A percentile compares a stretch with the other conserved stretches of the same genome.
Conservation (phyloP, 2,329 filamentous ascomycete species). For the Curvularia lunata region DNA sequence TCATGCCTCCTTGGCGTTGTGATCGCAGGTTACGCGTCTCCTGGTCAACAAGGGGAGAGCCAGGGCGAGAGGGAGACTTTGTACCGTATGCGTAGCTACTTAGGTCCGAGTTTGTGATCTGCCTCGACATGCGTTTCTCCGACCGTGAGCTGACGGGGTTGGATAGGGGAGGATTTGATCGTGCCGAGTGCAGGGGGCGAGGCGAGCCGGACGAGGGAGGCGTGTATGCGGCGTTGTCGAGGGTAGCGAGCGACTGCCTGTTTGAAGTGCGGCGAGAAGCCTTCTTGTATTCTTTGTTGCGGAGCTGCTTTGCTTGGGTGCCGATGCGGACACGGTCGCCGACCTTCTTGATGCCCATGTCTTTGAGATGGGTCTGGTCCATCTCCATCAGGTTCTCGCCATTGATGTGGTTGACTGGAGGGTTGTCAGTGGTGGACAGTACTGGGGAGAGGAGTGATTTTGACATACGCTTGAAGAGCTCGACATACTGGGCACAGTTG, state of each 20-base stretch:
- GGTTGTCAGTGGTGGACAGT: slow-evolving; percentile 24
- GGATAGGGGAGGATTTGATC: slow-evolving; percentile 50
- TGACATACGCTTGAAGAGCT: slow-evolving; percentile 72
- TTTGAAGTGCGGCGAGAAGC: slow-evolving; percentile 71
- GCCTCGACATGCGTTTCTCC: slow-evolving; percentile 57
- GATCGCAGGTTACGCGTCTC: slow-evolving; percentile 59
- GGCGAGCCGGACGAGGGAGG: slow-evolving; percentile 70
- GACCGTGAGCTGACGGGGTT: slow-evolving; percentile 47
- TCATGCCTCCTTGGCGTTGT: slow-evolving; percentile 66
- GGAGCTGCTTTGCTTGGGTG: slow-evolving; percentile 57
- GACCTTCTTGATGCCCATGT: slow-evolving; percentile 98
- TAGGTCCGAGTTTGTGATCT: slow-evolving; percentile 52
- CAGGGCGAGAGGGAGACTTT: slow-evolving; percentile 70
- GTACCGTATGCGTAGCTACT: slow-evolving; percentile 53
- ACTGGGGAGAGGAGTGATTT: not conserved
- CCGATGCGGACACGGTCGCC: slow-evolving; percentile 89
- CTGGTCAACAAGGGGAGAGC: slow-evolving; percentile 71
- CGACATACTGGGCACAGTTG: slow-evolving; percentile 92
- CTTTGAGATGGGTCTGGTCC: slow-evolving; percentile 93
- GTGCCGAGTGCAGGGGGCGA: slow-evolving; percentile 64
- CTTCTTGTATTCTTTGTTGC: slow-evolving; percentile 57
- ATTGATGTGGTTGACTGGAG: slow-evolving; percentile 85
- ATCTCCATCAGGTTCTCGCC: slow-evolving; percentile 96
- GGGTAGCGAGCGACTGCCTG: slow-evolving; percentile 83
- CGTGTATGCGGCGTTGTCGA: slow-evolving; percentile 70